Base-by-base conservation (phyloP, 2,329 filamentous ascomycete genomes). In the Cytospora mali region DNA sequence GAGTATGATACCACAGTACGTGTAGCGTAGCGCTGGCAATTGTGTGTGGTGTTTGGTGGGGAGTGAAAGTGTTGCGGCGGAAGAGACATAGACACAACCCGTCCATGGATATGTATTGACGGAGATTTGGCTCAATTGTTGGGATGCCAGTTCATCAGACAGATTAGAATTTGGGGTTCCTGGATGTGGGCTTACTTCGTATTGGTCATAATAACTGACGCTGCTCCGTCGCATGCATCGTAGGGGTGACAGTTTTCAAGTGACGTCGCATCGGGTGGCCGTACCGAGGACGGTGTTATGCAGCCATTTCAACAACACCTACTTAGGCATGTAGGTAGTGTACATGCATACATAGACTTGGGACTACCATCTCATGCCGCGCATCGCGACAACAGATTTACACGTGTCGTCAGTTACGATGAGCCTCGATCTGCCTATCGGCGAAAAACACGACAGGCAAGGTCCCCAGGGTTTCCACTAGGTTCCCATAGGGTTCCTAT, bases 401-500 rank as follows among this genome's bases (percentile, higher is more conserved):
- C 50, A 60, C 57, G 57, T 60, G 57, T 39, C 49, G 39, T 39
- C n/a, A 28, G 49, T 48, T 18, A 42, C 50, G 33, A 48, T 42
- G 57, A 54, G 57, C 57, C 57, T 60, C 50, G 33, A 48, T 42
- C 50, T 60, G 57, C 57, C 57, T 60, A 23, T 46, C 42, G 42
- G 42, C 42, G 10, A 46, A 23, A 46, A 46, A 46, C 42, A 46
- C 42, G 42, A 46, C 42, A 46, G 9, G 31, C n/a, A 23, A 13
- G n/a, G n/a, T n/a, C n/a, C n/a, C n/a, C n/a, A 39, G 35, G 29
- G 42, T 46, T 9, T 23, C 42, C n/a, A 23, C 23, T 46, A 18
- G 42, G 42, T n/a, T 46, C 21, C 42, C 23, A n/a, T 11, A 18
- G 21, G 42, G 42, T n/a, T 46, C 21, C 42, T 46, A n/a, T 11